A percentile compares a stretch with the other conserved stretches of the same genome.
Conservation (phyloP, 2,329 filamentous ascomycete genomes). For the Helminthosporium solani region DNA sequence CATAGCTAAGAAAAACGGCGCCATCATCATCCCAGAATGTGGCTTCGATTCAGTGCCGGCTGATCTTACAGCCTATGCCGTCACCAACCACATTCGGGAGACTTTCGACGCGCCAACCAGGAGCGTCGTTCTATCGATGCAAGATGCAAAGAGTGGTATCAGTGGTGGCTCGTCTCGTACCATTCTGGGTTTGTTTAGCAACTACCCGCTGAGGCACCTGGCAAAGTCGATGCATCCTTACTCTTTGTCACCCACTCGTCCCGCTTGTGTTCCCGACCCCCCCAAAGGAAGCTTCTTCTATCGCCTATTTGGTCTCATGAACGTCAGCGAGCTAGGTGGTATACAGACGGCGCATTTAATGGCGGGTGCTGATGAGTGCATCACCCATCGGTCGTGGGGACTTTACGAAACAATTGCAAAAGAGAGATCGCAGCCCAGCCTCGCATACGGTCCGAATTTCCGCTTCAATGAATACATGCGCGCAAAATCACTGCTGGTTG, state of each 20-base stretch:
- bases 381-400: constrained; percentile 62
- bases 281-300: constrained; percentile 42
- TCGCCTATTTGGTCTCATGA: constrained; percentile 53
- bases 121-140: constrained; percentile 55
- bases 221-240: constrained; percentile 52
- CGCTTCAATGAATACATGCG: constrained; percentile 58
- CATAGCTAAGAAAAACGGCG: constrained; percentile 58
- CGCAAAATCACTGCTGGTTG: constrained; percentile 52
- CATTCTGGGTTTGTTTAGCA: constrained; percentile 57
- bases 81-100: constrained; percentile 56
- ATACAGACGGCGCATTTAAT: constrained; percentile 56
- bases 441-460: constrained; percentile 58
- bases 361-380: constrained; percentile 55
- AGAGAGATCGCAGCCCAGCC: constrained; percentile 44
- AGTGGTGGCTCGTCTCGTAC: constrained; percentile 66
- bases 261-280: constrained; percentile 36
- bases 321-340: constrained; percentile 61
- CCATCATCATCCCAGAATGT: constrained; percentile 61
- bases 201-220: constrained; percentile 51
- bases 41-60: constrained; percentile 63
- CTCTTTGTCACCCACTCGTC: constrained; percentile 50
- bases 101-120: constrained; percentile 52
- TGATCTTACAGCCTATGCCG: constrained; percentile 57
- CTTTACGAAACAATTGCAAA: constrained; percentile 44
- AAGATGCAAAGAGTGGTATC: constrained; percentile 51